Evolutionary conservation across 1,284 basidiomycete species (phyloP), one percentile per base, ranked within the genome.

Genomic region (Papiliotrema fonsecae): DNA sequence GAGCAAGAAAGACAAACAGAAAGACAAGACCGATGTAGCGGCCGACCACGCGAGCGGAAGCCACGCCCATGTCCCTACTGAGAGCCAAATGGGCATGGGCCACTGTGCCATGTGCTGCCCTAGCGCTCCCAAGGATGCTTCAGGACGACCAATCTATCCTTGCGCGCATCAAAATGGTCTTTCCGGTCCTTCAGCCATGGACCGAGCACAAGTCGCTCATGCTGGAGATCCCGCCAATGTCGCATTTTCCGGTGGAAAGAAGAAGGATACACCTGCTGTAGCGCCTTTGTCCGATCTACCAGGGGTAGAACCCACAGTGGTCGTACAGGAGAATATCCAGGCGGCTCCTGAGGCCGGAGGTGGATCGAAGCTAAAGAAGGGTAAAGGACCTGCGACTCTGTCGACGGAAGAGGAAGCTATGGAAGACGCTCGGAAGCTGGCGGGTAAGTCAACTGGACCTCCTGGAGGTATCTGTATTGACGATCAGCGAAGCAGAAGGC

Each of bases 401-500:
- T 26, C 54, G 9, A 51, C 53, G 3, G 56, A 56, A 24, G 58
- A 66, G 41, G 54, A 58, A 39, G 55, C 60, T 27, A 44, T 63
- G 57, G 62, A 61, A 13, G 67, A 67, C 39, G 64, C 58, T 14
- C 59, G 61, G 42, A 54, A 56, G 31, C 57, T 70, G n/a, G 67
- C 67, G 2, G 50, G 68, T 70, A 46, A 57, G 65, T 58, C 25
- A 21, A 18, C 5, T 36, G 14, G 11, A 11, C 14, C 42, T 37
- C 14, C 22, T 27, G 16, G 14, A 22, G n/a, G 32, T 18, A 31
- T 26, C 18, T 19, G 34, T 4, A 27, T 35, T 44, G 37, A 36
- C 43, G 21, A 1, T 37, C 42, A 70, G 66, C 54, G 25, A 61
- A 64, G 48, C 63, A 65, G 39, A 70, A 69, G 47, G 66, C 69